These are phyloP conservation scores for Trypanosoma vivax DNA, from an alignment of 208 protist genomes.

Conservation along the genomic window DNA sequence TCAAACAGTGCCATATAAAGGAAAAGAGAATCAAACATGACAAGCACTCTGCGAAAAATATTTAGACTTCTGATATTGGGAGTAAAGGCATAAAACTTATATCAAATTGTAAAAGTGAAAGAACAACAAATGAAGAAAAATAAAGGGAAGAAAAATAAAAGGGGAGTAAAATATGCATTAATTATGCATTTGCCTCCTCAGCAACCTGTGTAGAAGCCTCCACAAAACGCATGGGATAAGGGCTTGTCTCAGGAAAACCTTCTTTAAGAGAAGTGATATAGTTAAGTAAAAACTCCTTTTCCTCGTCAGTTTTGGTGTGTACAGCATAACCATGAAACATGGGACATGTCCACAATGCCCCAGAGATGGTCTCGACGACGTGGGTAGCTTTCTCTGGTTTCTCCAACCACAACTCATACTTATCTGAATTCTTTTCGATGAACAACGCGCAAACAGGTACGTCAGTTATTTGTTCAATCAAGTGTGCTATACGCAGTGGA, in stretches of 20 bases:
- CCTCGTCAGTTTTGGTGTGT: constrained; percentile 41
- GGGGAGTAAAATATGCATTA: constrained; percentile 8
- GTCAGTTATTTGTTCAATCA: constrained; percentile 57
- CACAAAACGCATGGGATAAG: constrained; percentile 39
- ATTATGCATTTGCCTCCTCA: background rate
- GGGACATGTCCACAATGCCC: constrained; percentile 52
- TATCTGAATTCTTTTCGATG: constrained; percentile 19
- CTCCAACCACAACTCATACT: constrained; percentile 63
- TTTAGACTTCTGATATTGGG: too few species aligned
- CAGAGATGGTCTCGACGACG: constrained; percentile 26
- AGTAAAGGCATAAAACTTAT: too few species aligned
- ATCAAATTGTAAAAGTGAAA: too few species aligned
- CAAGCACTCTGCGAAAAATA: too few species aligned
- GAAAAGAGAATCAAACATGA: too few species aligned
- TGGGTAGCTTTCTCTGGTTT: constrained; percentile 39
- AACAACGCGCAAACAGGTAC: constrained; percentile 41
- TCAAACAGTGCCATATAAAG: too few species aligned
- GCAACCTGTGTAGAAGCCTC: constrained; percentile 22
- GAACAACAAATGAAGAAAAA: too few species aligned
- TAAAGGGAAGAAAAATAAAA: background rate
- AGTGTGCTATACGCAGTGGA: constrained; percentile 55
- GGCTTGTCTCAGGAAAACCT: constrained; percentile 22
- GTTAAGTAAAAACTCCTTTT: constrained; percentile 31
- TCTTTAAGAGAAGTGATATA: constrained; percentile 36
- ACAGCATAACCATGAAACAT: constrained; percentile 62